These are phyloP conservation scores for Mycotypha africana DNA, from an alignment of 371 early-diverging fungal species.

Conservation along the genomic window DNA sequence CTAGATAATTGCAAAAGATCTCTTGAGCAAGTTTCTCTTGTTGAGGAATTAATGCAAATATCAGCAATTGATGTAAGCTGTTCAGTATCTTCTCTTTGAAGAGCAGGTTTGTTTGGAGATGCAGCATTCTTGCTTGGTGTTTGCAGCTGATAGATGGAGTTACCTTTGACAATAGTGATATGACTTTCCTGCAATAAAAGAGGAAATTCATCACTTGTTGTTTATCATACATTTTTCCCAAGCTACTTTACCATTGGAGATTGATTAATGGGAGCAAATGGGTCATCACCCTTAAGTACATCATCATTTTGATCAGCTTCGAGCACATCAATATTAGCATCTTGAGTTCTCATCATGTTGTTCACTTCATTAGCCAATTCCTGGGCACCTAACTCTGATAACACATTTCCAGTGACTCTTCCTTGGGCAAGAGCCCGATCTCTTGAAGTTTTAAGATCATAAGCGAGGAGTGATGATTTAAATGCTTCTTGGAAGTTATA, in stretches of 20 bases:
- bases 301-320: constrained; percentile 1
- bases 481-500: constrained; percentile 2
- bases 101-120: constrained; percentile 3
- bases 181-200: neutral
- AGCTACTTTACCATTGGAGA: neutral
- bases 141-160: constrained; percentile 7
- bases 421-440: constrained; percentile 4
- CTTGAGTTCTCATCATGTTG: constrained; percentile 1
- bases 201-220: neutral
- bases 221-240: neutral
- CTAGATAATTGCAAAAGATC: constrained; percentile 1
- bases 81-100: constrained; percentile 2
- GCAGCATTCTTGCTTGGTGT: constrained; percentile 6
- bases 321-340: neutral
- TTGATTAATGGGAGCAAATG: neutral
- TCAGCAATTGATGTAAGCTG: constrained; percentile 8
- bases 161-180: constrained; percentile 3
- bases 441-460: constrained; percentile 1
- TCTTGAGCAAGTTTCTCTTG: constrained; percentile 3
- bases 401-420: neutral
- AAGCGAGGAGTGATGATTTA: neutral
- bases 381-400: constrained; percentile 4
- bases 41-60: constrained; percentile 1
- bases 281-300: neutral
- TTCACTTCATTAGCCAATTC: constrained; percentile 2